Percentiles rank a stretch among this genome's conserved stretches.
phyloP scores from a whole-genome alignment of 495 filamentous ascomycete genomes.

The Diplogelasinospora grovesii region DNA sequence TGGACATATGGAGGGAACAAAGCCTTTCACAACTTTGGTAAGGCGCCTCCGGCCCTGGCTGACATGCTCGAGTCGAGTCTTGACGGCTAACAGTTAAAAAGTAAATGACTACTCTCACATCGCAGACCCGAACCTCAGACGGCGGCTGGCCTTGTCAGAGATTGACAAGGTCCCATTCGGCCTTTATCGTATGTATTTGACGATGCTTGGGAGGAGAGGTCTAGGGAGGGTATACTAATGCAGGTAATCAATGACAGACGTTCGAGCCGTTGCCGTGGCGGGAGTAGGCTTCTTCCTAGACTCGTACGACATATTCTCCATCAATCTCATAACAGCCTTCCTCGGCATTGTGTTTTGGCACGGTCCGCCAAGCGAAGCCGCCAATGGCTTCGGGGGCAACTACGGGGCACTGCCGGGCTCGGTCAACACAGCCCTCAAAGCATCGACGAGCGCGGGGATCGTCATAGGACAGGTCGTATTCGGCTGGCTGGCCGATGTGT shows the following conservation, averaged over 20 bases:
- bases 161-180: slow-evolving; percentile 77
- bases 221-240: no score
- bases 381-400: slow-evolving; percentile 33
- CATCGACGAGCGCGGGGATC: slow-evolving; percentile 65
- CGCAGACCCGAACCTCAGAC: slow-evolving; percentile 64
- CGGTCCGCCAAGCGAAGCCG: slow-evolving; percentile 20
- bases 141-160: slow-evolving; percentile 66
- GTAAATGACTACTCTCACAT: slow-evolving; percentile 48
- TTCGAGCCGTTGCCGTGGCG: slow-evolving; percentile 68
- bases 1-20: slow-evolving; percentile 46
- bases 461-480: slow-evolving; percentile 69
- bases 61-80: no score
- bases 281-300: slow-evolving; percentile 83
- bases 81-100: no score
- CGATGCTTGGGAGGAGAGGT: no score
- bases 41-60: not conserved
- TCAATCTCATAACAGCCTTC: slow-evolving; percentile 63
- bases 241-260: no score
- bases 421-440: slow-evolving; percentile 65
- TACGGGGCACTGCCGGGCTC: slow-evolving; percentile 48
- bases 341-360: slow-evolving; percentile 71
- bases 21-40: slow-evolving; percentile 52
- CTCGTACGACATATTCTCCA: slow-evolving; percentile 73
- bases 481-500: slow-evolving; percentile 60
- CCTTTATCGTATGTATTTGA: slow-evolving; percentile 50